Percentiles rank a stretch among this genome's conserved stretches.
These are phyloP conservation scores for Pestalotiopsis sp. DNA, from an alignment of 2,329 filamentous ascomycete species.

Conservation along the genomic window DNA sequence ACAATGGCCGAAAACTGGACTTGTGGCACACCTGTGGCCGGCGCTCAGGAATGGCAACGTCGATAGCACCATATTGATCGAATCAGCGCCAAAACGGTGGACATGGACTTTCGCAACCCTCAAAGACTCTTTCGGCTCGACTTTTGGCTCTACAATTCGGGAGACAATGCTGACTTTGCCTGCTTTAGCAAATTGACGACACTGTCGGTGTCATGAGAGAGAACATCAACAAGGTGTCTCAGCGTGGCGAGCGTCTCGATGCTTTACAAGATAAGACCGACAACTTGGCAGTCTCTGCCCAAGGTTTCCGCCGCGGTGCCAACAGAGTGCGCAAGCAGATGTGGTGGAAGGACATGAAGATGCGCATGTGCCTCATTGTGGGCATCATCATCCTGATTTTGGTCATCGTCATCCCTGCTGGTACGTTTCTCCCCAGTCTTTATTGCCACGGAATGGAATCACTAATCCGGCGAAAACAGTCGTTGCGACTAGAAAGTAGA, in stretches of 20 bases:
- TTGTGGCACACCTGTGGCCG: neutral
- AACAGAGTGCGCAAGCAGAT: slow-evolving; percentile 97
- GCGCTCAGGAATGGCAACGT: neutral
- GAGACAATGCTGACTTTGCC: slow-evolving; percentile 14
- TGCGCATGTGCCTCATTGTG: slow-evolving; percentile 93
- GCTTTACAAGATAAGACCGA: slow-evolving; percentile 61
- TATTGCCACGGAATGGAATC: slow-evolving; percentile 15
- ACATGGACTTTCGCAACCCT: neutral
- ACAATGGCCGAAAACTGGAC: neutral
- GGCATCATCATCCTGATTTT: slow-evolving; percentile 90
- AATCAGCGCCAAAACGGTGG: neutral
- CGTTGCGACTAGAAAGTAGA: slow-evolving; percentile 41
- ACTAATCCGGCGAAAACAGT: slow-evolving; percentile 39
- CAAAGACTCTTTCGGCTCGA: neutral
- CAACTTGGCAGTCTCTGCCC: slow-evolving; percentile 88
- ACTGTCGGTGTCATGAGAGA: slow-evolving; percentile 94
- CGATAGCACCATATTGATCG: neutral
- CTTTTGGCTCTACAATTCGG: neutral
- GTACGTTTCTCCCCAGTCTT: slow-evolving; percentile 54
- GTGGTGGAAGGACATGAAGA: slow-evolving; percentile 99
- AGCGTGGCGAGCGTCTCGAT: slow-evolving; percentile 68
- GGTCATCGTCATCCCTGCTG: slow-evolving; percentile 91
- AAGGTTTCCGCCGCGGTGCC: slow-evolving; percentile 93
- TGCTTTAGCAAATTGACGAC: slow-evolving; percentile 87
- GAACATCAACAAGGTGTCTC: slow-evolving; percentile 95